phyloP scores from a whole-genome alignment of 257 asterid genomes.

The Solanum appendiculatum region DNA sequence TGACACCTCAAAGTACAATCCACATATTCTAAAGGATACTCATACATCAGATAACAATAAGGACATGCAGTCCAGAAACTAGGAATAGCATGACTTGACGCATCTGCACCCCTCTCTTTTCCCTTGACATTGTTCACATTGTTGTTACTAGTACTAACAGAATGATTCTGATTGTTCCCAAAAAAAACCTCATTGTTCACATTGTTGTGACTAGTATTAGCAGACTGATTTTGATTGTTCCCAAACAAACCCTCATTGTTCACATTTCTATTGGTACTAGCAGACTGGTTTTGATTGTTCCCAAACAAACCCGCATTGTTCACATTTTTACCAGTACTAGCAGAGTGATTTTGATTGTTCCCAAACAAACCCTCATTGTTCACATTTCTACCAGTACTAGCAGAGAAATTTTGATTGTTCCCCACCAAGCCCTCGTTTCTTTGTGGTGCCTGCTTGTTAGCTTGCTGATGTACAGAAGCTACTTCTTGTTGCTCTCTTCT shows the following conservation, averaged over 20 bases:
- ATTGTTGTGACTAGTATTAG: background rate
- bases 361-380: slow-evolving; percentile 1
- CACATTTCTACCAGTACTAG: slow-evolving; percentile 8
- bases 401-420: slow-evolving; percentile 3
- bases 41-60: slow-evolving; percentile 76
- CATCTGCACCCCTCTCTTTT: slow-evolving; percentile 22
- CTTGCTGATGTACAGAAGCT: background rate
- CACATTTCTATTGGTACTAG: background rate
- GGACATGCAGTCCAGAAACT: slow-evolving; percentile 79
- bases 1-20: slow-evolving; percentile 75
- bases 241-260: background rate
- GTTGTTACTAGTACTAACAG: slow-evolving; percentile 14
- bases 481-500: background rate
- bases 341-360: slow-evolving; percentile 2
- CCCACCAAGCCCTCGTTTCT: background rate
- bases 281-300: background rate
- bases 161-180: slow-evolving; percentile 9
- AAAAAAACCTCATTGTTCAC: slow-evolving; percentile 16
- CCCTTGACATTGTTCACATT: slow-evolving; percentile 2
- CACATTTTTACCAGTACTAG: slow-evolving; percentile 9
- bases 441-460: background rate
- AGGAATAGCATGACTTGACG: slow-evolving; percentile 7
- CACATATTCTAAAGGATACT: slow-evolving; percentile 53
- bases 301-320: slow-evolving; percentile 6
- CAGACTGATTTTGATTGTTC: background rate